Conservation (phyloP, 2,329 filamentous ascomycete species). For the Ampelomyces quisqualis region DNA sequence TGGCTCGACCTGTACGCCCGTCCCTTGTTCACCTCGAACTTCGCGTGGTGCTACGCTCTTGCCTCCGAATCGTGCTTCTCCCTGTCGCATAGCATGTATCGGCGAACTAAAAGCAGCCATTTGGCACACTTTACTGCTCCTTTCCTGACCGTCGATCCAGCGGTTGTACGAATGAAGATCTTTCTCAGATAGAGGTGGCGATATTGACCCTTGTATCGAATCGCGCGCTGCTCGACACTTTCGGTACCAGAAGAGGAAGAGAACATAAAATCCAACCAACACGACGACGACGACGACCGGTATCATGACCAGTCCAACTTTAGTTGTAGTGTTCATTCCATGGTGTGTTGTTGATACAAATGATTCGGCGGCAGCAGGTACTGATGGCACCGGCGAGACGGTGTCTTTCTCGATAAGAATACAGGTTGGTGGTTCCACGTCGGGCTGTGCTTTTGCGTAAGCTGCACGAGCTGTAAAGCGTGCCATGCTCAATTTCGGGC, state of each 20-base stretch:
- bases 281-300: conserved; percentile 21
- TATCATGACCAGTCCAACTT: conserved; percentile 29
- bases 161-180: conserved; percentile 9
- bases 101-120: conserved; percentile 23
- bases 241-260: conserved; percentile 23
- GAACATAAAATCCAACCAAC: conserved; percentile 16
- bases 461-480: too few relatives aligned
- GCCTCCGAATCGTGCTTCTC: conserved; percentile 4
- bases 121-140: conserved; percentile 22
- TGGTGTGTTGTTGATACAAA: conserved; percentile 3
- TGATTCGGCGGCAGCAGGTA: too few relatives aligned
- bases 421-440: too few relatives aligned
- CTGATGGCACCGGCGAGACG: too few relatives aligned
- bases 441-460: too few relatives aligned
- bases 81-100: conserved; percentile 2
- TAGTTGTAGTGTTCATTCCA: conserved; percentile 12
- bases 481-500: too few relatives aligned
- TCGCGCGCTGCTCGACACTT: conserved; percentile 7
- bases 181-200: conserved; percentile 17
- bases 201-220: neutral
- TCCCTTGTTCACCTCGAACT: too few relatives aligned
- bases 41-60: too few relatives aligned
- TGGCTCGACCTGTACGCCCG: too few relatives aligned
- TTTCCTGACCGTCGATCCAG: conserved; percentile 11
- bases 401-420: too few relatives aligned